These are phyloP conservation scores for Spinacia oleracea DNA, from an alignment of 179 eudicot species.

Conservation along the genomic window DNA sequence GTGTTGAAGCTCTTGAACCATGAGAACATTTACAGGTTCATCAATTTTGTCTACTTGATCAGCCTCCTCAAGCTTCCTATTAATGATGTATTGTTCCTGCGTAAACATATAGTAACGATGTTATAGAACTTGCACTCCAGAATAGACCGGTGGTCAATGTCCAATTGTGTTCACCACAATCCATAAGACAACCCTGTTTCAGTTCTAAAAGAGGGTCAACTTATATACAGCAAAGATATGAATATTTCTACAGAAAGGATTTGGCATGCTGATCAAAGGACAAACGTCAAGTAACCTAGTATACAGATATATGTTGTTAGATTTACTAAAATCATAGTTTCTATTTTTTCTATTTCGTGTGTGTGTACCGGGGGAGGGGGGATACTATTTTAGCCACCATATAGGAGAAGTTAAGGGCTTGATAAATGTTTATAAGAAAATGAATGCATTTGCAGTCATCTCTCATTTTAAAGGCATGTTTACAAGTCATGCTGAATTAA, in stretches of 20 bases:
- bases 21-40: conserved; percentile 24
- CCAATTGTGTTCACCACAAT: not conserved
- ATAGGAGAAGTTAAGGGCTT: not conserved
- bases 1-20: conserved; percentile 34
- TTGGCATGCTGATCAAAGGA: not conserved
- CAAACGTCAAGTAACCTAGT: not conserved
- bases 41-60: conserved; percentile 23
- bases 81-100: conserved; percentile 35
- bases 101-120: conserved; percentile 6
- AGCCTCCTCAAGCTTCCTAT: conserved; percentile 29
- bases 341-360: not conserved
- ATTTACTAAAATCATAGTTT: not conserved
- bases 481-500: not conserved
- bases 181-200: not conserved
- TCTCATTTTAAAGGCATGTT: not conserved
- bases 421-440: not conserved
- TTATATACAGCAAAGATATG: not conserved
- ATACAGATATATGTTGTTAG: not conserved
- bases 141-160: not conserved
- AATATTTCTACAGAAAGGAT: not conserved
- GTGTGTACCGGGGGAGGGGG: not conserved
- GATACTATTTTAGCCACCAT: not conserved
- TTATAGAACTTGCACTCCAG: not conserved
- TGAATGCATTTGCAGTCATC: conserved; percentile 3
- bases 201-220: not conserved